Evolutionary conservation across 768 basidiomycete genomes (phyloP), one percentile per base, ranked within the genome.

Genomic region (Mrakia gelida): DNA sequence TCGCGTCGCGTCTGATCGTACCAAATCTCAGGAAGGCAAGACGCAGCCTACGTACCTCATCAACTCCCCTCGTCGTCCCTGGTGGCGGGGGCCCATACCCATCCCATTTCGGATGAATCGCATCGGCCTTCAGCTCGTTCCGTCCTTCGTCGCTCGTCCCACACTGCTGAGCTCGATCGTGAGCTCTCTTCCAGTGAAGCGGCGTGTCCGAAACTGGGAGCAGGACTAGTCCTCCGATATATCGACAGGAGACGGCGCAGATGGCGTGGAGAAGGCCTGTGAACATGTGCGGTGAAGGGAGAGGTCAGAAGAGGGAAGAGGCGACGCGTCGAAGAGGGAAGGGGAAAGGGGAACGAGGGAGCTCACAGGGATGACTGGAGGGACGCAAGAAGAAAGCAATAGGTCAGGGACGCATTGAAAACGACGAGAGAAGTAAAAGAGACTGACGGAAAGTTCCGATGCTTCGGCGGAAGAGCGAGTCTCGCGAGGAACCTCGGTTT

Each of bases 261-360:
- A 95, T 92, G n/a, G 92, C 92, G 82, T 95, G 93, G 0, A 95
- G 87, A 59, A 94, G 84, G 13, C 90, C 87, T 59, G 28, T 18
- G 1, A 13, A 26, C 6, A 23, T 4, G 56, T n/a, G 2, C 2
- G 59, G 8, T 5, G 26, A 59, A 59, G 28, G 59, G 10, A 10
- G 9, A 10, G 21, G 59, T 28, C 23, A 28, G 59, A n/a, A 56
- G 56, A 56, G 7, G 23, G n/a, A 15, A 54, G 52, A 23, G 9
- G 28, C 4, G 26, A 28, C 59, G 59, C 59, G 59, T 59, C 54
- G 54, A 56, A 54, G 52, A 23, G 52, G 18, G 13, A 16, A 9
- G 26, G 9, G 13, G 1, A 26, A 59, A 28, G 59, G 23, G 26
- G 9, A 56, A n/a, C 11, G 0, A 11, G 26, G 28, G 8, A 18